Conservation (phyloP, 306 rosid species). For the Prunus armeniaca region DNA sequence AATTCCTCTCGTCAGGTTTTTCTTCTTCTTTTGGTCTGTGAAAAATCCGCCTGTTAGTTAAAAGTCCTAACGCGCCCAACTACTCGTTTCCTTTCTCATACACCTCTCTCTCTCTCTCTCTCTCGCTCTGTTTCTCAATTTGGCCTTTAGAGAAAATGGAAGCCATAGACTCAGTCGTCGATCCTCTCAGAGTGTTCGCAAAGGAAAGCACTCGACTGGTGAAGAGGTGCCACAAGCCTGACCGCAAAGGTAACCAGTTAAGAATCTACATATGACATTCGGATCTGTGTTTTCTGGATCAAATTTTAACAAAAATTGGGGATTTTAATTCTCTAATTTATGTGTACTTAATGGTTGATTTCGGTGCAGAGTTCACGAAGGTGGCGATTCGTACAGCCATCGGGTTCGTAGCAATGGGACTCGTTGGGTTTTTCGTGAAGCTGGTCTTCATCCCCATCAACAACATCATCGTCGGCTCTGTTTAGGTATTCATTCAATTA, state of each 20-base stretch:
- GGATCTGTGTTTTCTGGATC: background rate
- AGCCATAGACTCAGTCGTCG: constrained; percentile 68
- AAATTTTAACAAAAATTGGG: too few species aligned
- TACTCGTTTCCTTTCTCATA: too few species aligned
- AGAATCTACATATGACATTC: background rate
- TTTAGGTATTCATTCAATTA: constrained; percentile 19
- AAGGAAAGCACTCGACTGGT: constrained; percentile 75
- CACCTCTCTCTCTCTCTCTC: too few species aligned
- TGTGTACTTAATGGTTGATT: too few species aligned
- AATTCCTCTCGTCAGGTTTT: too few species aligned
- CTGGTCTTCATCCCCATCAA: constrained; percentile 76
- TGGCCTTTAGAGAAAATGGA: constrained; percentile 35
- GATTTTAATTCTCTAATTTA: too few species aligned
- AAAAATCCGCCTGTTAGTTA: too few species aligned
- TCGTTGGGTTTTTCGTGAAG: constrained; percentile 74
- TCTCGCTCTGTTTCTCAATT: too few species aligned
- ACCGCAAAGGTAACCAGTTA: constrained; percentile 52
- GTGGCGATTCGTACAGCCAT: constrained; percentile 78
- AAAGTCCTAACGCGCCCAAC: too few species aligned
- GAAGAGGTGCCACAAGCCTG: constrained; percentile 78
- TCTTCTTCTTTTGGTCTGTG: too few species aligned
- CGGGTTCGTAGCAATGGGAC: constrained; percentile 83
- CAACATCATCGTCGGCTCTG: constrained; percentile 83
- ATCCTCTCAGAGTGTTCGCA: constrained; percentile 62
- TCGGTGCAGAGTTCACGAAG: constrained; percentile 52